Evolutionary conservation across 2,329 filamentous ascomycete genomes (phyloP), one percentile per base, ranked within the genome.

Genomic region (Hymenoscyphus fraxineus): DNA sequence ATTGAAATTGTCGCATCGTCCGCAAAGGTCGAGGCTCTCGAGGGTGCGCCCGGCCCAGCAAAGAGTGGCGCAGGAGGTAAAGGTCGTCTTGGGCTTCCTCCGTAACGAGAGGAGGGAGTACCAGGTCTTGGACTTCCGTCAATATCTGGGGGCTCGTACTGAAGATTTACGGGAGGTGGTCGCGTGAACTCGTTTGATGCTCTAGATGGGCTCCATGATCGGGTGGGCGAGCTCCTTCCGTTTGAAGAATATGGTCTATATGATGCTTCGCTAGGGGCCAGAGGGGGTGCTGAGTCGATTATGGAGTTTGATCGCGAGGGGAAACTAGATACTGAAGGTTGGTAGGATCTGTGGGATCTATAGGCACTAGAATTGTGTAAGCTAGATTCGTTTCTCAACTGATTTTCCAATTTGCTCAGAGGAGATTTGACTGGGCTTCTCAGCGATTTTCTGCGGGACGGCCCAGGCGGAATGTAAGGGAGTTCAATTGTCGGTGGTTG

Each of bases 81-180:
- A 3, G 94, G 94, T 63, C 94, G 85, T 70, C 92, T 86, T 12
- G 93, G 92, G 74, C 92, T 96, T 3, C 93, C 91, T 22, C 93
- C 91, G 76, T 98, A 97, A 75, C 88, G 85, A 1, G 92, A 94
- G 0, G 93, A 93, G 1, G 94, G 93, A 0, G 94, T 97, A 5
- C 94, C 94, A 1, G 95, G 94, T 65, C 95, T 82, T 6, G 95
- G 93, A 67, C 87, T 93, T 59, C 95, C 95, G 73, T 98, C 94
- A 65, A 98, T 78, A 71, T 97, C 93, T 27, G 88, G 83, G 0
- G 93, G 92, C 77, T 98, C 95, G 77, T 95, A 98, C 3, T 87
- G 83, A 31, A 89, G 80, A 69, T 82, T 87, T 0, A 91, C 85
- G 2, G 92, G 88, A 9, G 91, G 90, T 60, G 91, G 84, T 35